A percentile compares a stretch with the other conserved stretches of the same genome.
phyloP scores from a whole-genome alignment of 257 asterid genomes.

The Eucommia ulmoides region DNA sequence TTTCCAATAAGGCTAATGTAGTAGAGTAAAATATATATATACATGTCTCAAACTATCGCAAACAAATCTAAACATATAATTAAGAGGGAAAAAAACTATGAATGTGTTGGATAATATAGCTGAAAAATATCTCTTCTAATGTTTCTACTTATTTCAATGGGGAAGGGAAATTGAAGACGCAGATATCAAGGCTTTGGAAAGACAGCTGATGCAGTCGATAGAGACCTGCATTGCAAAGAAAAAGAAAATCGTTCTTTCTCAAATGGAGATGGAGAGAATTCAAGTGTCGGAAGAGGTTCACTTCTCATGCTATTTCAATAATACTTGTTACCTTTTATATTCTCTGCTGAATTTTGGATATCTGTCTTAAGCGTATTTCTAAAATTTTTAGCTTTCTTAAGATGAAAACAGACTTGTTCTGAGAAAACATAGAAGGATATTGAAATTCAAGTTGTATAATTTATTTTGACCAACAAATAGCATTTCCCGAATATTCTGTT shows the following conservation, averaged over 20 bases:
- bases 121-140: background rate
- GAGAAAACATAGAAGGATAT: no score
- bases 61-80: constrained; percentile 5
- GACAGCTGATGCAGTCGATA: constrained; percentile 94
- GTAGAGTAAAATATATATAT: constrained; percentile 1
- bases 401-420: background rate
- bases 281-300: constrained; percentile 91
- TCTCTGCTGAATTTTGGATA: background rate
- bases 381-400: background rate
- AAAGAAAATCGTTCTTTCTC: constrained; percentile 79
- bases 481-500: no score
- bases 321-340: constrained; percentile 2
- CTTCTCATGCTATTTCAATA: constrained; percentile 8
- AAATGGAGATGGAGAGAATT: constrained; percentile 76
- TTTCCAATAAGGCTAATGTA: no score
- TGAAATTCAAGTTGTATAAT: no score
- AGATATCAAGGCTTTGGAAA: constrained; percentile 81
- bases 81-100: background rate
- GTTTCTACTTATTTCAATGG: constrained; percentile 5
- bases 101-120: background rate
- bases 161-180: constrained; percentile 91
- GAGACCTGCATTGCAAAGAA: constrained; percentile 93
- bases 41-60: constrained; percentile 12
- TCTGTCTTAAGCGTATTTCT: background rate
- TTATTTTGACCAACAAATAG: no score